Evolutionary conservation across 192 early-diverging fungal species (phyloP).

Genomic region (Gonapodya prolifera): DNA sequence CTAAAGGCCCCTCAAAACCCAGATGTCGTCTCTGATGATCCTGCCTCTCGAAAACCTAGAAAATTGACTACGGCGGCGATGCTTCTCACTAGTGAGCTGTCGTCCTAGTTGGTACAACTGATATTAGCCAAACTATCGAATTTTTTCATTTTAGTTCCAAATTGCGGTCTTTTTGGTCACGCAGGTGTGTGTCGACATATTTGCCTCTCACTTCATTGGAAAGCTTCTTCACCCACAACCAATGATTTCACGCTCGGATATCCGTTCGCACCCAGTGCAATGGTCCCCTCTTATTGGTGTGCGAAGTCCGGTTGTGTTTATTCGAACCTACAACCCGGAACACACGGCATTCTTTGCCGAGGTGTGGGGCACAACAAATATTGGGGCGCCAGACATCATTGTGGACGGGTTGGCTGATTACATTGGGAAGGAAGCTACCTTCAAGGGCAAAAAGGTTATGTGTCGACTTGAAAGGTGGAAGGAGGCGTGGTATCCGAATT

Average conservation of each 20-base stretch:
- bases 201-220: no score
- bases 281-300: background rate
- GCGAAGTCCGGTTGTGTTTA: background rate
- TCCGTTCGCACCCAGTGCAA: background rate
- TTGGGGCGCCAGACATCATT: background rate
- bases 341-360: background rate
- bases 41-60: background rate
- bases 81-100: no score
- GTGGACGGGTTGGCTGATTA: background rate
- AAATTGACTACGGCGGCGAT: no score
- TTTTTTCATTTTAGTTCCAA: no score
- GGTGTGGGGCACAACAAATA: background rate
- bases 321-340: background rate
- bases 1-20: background rate
- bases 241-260: no score
- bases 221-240: no score
- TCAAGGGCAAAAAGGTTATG: background rate
- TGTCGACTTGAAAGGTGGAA: no score
- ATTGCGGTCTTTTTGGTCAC: no score
- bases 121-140: no score
- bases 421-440: background rate
- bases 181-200: no score
- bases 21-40: background rate
- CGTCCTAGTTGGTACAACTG: no score
- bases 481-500: no score